Evolutionary conservation across 306 rosid species (phyloP).

Genomic region (Vachellia pachyceras): DNA sequence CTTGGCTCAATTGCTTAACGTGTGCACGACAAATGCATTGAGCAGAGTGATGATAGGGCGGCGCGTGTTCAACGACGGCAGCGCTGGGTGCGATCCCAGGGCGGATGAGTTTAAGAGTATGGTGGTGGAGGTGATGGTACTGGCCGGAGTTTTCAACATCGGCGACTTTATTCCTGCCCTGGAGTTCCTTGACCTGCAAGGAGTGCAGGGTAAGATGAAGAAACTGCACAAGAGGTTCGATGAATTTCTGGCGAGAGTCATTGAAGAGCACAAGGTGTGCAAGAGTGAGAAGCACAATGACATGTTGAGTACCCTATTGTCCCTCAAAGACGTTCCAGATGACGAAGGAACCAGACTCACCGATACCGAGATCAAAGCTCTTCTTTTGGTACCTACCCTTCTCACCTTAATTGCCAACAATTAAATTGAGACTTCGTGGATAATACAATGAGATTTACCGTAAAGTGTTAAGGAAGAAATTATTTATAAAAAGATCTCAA

Average conservation of each 20-base stretch:
- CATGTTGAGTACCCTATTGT: slow-evolving; percentile 59
- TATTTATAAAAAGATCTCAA: too few relatives aligned
- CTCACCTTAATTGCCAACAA: background rate
- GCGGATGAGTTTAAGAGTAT: slow-evolving; percentile 73
- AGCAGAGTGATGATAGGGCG: slow-evolving; percentile 71
- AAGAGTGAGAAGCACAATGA: slow-evolving; percentile 47
- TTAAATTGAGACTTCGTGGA: too few relatives aligned
- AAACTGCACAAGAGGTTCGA: slow-evolving; percentile 70
- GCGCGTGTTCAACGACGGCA: slow-evolving; percentile 61
- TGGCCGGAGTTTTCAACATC: slow-evolving; percentile 70
- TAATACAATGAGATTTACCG: too few relatives aligned
- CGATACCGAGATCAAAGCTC: slow-evolving; percentile 73
- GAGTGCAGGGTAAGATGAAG: slow-evolving; percentile 66
- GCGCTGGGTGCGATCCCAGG: slow-evolving; percentile 45
- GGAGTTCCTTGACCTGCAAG: slow-evolving; percentile 70
- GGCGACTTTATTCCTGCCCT: slow-evolving; percentile 75
- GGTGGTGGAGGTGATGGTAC: slow-evolving; percentile 72
- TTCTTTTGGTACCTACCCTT: slow-evolving; percentile 56
- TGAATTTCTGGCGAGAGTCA: slow-evolving; percentile 50
- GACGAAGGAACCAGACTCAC: slow-evolving; percentile 51
- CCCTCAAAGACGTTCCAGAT: slow-evolving; percentile 45
- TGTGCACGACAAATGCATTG: slow-evolving; percentile 69
- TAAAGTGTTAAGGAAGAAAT: too few relatives aligned
- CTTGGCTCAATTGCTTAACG: slow-evolving; percentile 61
- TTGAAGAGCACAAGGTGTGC: slow-evolving; percentile 57